Conservation (phyloP, 1,284 basidiomycete species). For the Apiotrichum veenhuisii region DNA sequence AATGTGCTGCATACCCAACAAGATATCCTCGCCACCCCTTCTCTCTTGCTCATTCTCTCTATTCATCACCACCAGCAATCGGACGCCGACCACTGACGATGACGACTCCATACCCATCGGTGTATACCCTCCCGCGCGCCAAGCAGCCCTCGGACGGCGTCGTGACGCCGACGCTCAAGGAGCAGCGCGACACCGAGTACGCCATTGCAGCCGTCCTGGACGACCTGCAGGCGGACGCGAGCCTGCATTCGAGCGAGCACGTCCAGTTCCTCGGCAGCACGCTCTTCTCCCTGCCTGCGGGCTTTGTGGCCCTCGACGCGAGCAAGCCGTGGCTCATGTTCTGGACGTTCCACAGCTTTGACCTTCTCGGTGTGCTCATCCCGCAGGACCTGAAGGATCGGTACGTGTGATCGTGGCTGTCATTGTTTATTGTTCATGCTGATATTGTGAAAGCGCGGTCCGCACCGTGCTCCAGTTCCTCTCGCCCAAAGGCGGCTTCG, state of each 20-base stretch:
- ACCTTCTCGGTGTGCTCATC: constrained; percentile 68
- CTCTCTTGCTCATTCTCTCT: too few species aligned
- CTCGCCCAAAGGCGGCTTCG: constrained; percentile 80
- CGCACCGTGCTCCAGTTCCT: constrained; percentile 69
- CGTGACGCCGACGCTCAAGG: constrained; percentile 60
- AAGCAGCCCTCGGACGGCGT: constrained; percentile 53
- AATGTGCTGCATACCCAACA: too few species aligned
- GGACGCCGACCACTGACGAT: background rate
- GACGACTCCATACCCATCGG: constrained; percentile 25
- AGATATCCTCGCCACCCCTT: too few species aligned
- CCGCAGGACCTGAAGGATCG: constrained; percentile 69
- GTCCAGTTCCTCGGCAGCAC: constrained; percentile 35
- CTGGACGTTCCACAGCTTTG: constrained; percentile 81
- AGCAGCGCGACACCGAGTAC: constrained; percentile 66
- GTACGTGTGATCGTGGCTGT: constrained; percentile 52
- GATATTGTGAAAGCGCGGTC: constrained; percentile 21
- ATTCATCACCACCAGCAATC: background rate
- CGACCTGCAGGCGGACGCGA: background rate
- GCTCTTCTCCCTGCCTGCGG: constrained; percentile 56
- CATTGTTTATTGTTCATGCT: background rate
- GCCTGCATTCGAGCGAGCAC: constrained; percentile 30
- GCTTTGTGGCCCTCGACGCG: constrained; percentile 79
- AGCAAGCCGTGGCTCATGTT: constrained; percentile 89
- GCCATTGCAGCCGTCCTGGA: constrained; percentile 48
- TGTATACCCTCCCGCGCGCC: constrained; percentile 28